These are phyloP conservation scores for Calonectria pseudoreteaudii DNA, from an alignment of 2,329 filamentous ascomycete species.

Conservation along the genomic window DNA sequence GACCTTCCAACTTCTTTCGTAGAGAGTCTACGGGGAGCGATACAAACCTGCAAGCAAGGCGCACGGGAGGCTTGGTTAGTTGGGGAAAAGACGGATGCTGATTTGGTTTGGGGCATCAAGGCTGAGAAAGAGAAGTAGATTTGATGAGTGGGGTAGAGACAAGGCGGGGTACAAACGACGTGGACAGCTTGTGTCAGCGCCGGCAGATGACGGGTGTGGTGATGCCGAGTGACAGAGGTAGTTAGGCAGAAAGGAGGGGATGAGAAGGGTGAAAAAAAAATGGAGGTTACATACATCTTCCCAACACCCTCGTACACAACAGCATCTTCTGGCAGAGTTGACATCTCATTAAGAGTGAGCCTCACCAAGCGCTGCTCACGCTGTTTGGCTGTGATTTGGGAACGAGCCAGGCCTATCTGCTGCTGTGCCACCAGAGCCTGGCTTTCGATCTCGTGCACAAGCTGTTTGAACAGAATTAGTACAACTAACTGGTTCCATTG, in stretches of 20 bases:
- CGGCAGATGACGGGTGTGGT: not conserved
- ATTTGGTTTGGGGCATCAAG: not conserved
- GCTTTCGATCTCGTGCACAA: constrained; percentile 93
- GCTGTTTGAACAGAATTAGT: constrained; percentile 59
- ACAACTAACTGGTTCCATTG: not conserved
- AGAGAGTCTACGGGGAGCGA: constrained; percentile 79
- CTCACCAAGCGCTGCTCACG: constrained; percentile 90
- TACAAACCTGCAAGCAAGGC: constrained; percentile 77
- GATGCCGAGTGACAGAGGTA: not conserved
- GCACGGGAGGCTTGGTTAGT: constrained; percentile 20
- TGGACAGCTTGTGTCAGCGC: not conserved
- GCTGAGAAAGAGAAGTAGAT: not conserved
- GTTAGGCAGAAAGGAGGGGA: not conserved
- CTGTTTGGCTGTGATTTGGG: constrained; percentile 87
- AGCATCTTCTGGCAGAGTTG: constrained; percentile 79
- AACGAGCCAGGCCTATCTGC: constrained; percentile 87
- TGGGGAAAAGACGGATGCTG: not conserved
- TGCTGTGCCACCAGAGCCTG: constrained; percentile 91
- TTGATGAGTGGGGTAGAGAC: not conserved
- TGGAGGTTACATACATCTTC: constrained; percentile 80
- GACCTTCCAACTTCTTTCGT: constrained; percentile 79
- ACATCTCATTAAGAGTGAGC: constrained; percentile 86
- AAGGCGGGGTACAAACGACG: constrained; percentile 6
- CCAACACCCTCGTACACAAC: constrained; percentile 94
- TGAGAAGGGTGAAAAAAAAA: not conserved